A percentile compares a stretch with the other conserved stretches of the same genome.
Conservation (phyloP, 176 grass and related monocot species). For the Rhynchospora tenuis region DNA sequence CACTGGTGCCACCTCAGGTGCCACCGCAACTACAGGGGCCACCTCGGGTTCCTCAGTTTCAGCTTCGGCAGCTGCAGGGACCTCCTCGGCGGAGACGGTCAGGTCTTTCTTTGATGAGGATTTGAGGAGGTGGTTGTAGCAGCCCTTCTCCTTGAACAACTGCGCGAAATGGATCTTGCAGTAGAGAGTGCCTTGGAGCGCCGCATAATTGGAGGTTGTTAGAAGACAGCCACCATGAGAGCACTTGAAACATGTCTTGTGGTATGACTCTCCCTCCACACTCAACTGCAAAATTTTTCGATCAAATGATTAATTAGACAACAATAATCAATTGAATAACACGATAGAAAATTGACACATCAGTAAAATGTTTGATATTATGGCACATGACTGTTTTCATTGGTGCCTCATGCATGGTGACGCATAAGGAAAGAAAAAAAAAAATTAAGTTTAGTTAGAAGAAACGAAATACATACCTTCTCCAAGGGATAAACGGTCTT, state of each 20-base stretch:
- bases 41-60: background rate
- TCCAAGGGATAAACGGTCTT: constrained; percentile 58
- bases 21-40: background rate
- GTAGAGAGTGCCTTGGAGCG: constrained; percentile 78
- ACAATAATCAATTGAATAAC: background rate
- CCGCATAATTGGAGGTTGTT: constrained; percentile 72
- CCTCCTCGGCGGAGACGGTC: constrained; percentile 26
- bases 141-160: constrained; percentile 96
- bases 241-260: constrained; percentile 91
- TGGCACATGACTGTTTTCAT: background rate
- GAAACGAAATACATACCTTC: constrained; percentile 37
- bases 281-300: constrained; percentile 33
- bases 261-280: constrained; percentile 80
- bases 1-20: background rate
- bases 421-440: background rate
- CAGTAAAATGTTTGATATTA: background rate
- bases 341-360: background rate
- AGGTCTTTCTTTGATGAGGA: constrained; percentile 48
- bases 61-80: background rate
- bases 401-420: background rate
- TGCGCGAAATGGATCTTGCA: constrained; percentile 94
- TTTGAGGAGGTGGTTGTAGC: constrained; percentile 84
- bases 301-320: background rate
- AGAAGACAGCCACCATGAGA: constrained; percentile 80
- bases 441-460: background rate